Base-by-base conservation (phyloP, 2,329 filamentous ascomycete species). In the Clonostachys byssicola region DNA sequence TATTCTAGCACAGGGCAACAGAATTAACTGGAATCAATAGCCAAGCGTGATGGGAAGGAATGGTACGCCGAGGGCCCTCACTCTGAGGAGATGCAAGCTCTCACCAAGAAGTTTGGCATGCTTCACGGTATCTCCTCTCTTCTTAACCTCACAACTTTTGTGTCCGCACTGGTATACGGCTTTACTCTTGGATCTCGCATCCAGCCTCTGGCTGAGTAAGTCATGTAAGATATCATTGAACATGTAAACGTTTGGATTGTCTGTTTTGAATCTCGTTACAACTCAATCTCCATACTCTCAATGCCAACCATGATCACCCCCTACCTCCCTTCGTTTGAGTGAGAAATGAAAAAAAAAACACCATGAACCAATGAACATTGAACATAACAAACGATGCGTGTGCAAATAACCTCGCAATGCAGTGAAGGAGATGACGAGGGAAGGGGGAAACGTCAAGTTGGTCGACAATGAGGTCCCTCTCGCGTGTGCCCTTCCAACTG, bases 1-100 rank as follows among this genome's bases (percentile, higher is more conserved):
- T 34, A 12, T 47, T 30, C 14, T 41, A 36, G 36, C 36, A 39
- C 36, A 39, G 36, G 17, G 5, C 36, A 39, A n/a, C 1, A n/a
- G 8, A 10, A 13, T 8, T 16, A 36, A 13, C 9, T 47, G 40
- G 51, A 84, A 92, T 92, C 23, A 30, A 30, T 30, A 30, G 23
- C 23, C 74, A 90, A 86, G 51, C 83, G 86, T 58, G 92, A 96
- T 62, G 90, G 90, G 47, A 96, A 95, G 77, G 88, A 87, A 63
- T 89, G 85, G 66, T 88, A 87, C 59, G 90, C 95, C 53, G 72
- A 80, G 45, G 78, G 84, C 1, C 88, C 90, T 38, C 89, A 95
- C 59, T 94, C 88, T 6, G 76, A 85, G 56, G 89, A 92, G 71
- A 96, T 97, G 92, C 67, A 81, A 56, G 75, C 74, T 9, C 66